These are phyloP conservation scores for Prunus fruticosa DNA, from an alignment of 306 rosid genomes.

Conservation along the genomic window DNA sequence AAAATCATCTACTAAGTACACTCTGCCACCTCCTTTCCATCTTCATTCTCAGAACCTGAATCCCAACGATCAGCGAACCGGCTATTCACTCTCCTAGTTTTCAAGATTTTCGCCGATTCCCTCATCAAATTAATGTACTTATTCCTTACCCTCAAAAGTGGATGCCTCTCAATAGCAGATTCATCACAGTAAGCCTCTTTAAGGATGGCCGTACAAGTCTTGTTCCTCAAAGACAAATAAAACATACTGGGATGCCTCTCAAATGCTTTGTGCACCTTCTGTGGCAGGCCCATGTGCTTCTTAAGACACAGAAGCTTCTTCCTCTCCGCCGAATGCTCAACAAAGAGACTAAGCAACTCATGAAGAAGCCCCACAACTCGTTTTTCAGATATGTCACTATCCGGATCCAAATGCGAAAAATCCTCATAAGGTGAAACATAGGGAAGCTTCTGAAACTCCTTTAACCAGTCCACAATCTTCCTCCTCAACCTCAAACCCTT, in stretches of 20 bases:
- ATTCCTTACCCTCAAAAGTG: constrained; percentile 60
- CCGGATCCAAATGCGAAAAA: constrained; percentile 47
- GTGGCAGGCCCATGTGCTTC: constrained; percentile 73
- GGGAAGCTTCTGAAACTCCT: constrained; percentile 77
- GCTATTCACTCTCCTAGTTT: constrained; percentile 50
- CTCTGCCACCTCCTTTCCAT: constrained; percentile 26
- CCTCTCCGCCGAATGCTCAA: constrained; percentile 85
- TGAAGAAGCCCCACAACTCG: constrained; percentile 78
- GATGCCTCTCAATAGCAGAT: constrained; percentile 61
- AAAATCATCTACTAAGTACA: no score
- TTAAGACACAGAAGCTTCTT: constrained; percentile 75
- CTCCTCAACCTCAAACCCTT: constrained; percentile 79
- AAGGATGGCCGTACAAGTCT: constrained; percentile 78
- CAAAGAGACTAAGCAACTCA: constrained; percentile 74
- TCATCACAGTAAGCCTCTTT: constrained; percentile 63
- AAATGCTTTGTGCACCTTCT: constrained; percentile 81
- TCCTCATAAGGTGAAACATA: constrained; percentile 84
- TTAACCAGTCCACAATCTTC: constrained; percentile 69
- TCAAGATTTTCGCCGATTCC: constrained; percentile 51
- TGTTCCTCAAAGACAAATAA: constrained; percentile 66
- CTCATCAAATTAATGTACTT: constrained; percentile 70
- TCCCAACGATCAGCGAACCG: constrained; percentile 29
- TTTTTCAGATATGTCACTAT: constrained; percentile 70
- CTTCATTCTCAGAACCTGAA: constrained; percentile 42
- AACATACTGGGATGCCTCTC: constrained; percentile 86